Percentiles rank a stretch among this genome's conserved stretches.
These are phyloP conservation scores for Discostella pseudostelligera DNA, from an alignment of 108 stramenopile species.

Conservation along the genomic window DNA sequence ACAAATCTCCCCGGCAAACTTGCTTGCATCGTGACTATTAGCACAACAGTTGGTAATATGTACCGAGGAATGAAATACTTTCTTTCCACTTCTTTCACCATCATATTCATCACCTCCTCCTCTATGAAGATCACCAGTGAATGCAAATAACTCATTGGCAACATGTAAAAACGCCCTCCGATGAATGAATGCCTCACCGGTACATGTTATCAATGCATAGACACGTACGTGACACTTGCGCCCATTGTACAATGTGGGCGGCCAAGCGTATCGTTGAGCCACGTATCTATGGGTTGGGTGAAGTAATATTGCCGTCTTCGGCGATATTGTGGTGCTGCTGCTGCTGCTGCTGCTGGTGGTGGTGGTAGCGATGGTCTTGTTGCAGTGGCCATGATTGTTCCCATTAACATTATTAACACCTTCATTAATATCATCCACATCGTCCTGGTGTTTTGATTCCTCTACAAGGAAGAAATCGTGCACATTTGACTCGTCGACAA, in stretches of 20 bases:
- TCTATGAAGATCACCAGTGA: neutral
- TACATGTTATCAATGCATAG: slow-evolving; percentile 63
- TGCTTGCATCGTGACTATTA: slow-evolving; percentile 67
- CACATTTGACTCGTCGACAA: slow-evolving; percentile 56
- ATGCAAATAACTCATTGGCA: slow-evolving; percentile 71
- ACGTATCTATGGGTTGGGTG: slow-evolving; percentile 63
- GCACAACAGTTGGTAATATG: slow-evolving; percentile 91
- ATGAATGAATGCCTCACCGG: slow-evolving; percentile 79
- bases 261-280: slow-evolving; percentile 81
- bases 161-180: slow-evolving; percentile 78
- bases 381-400: neutral
- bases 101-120: slow-evolving; percentile 1
- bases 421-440: neutral
- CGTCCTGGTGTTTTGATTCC: neutral
- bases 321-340: neutral
- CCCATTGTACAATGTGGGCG: slow-evolving; percentile 62
- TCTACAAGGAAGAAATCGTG: slow-evolving; percentile 27
- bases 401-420: neutral
- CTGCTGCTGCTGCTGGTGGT: neutral
- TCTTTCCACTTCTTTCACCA: slow-evolving; percentile 7
- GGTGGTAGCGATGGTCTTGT: neutral
- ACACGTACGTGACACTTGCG: slow-evolving; percentile 84
- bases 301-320: slow-evolving; percentile 16
- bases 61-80: slow-evolving; percentile 46
- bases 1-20: slow-evolving; percentile 86